Conservation (phyloP, 345 rosid species). For the Schrenkiella parvula region DNA sequence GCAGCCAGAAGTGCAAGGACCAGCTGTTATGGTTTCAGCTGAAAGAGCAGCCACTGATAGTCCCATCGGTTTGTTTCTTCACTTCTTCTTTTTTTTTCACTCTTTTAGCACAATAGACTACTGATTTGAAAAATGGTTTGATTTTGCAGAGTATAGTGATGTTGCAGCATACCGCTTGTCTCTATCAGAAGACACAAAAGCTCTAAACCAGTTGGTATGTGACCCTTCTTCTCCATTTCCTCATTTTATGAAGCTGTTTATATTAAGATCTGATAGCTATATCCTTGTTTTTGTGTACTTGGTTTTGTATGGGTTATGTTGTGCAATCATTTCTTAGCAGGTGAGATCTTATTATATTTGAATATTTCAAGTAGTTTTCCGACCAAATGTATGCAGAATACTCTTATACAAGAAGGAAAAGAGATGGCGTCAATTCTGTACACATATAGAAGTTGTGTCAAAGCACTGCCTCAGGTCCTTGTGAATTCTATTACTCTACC, state of each 20-base stretch:
- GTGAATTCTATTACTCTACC: background rate
- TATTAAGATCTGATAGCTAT: background rate
- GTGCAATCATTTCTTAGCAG: conserved; percentile 39
- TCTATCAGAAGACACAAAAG: conserved; percentile 96
- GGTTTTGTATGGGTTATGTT: conserved; percentile 28
- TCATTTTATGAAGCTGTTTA: background rate
- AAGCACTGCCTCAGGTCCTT: conserved; percentile 97
- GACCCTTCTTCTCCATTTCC: background rate
- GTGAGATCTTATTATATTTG: conserved; percentile 10
- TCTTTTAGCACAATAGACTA: background rate
- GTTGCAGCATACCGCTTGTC: conserved; percentile 89
- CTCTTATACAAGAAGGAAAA: conserved; percentile 89
- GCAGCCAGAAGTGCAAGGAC: conserved; percentile 95
- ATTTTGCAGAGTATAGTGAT: conserved; percentile 75
- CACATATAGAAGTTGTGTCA: conserved; percentile 95
- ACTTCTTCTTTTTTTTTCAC: background rate
- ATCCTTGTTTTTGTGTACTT: conserved; percentile 27
- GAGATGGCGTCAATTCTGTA: conserved; percentile 98
- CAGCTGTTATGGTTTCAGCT: conserved; percentile 71
- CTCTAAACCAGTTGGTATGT: conserved; percentile 91
- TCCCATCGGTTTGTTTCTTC: conserved; percentile 59
- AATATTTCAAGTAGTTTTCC: background rate
- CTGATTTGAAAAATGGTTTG: background rate
- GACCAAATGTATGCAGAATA: conserved; percentile 50
- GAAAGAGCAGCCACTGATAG: conserved; percentile 85